Conservation (phyloP, 73 alveolate genomes). For the Tetrahymena thermophila region DNA sequence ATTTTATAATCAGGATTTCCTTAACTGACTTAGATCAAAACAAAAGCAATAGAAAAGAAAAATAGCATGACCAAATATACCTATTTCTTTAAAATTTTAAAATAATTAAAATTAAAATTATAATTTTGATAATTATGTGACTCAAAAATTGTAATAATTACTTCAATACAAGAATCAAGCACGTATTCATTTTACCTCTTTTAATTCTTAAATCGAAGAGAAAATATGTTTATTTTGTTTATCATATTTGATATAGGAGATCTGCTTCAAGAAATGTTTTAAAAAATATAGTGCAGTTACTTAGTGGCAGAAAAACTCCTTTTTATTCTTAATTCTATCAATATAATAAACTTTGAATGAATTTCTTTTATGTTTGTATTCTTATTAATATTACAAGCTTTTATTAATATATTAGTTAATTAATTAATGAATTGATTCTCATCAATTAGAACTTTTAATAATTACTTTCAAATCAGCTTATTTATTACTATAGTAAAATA, state of each 20-base stretch:
- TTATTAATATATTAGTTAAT: too few relatives aligned
- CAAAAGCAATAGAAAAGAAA: not conserved
- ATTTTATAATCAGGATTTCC: not conserved
- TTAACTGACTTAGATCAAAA: not conserved
- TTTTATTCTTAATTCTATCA: not conserved
- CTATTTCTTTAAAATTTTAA: not conserved
- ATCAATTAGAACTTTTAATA: too few relatives aligned
- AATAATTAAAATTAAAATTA: not conserved
- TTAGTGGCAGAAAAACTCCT: not conserved
- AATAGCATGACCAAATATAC: not conserved
- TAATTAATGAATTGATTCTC: too few relatives aligned
- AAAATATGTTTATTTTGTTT: not conserved
- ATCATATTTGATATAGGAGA: not conserved
- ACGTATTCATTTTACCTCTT: not conserved
- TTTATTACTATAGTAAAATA: too few relatives aligned
- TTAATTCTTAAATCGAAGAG: not conserved
- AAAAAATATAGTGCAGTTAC: not conserved
- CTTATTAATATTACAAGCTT: too few relatives aligned
- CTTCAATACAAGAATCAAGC: not conserved
- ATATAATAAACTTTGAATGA: not conserved
- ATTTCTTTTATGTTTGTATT: too few relatives aligned
- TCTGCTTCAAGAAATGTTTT: not conserved
- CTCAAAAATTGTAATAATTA: not conserved
- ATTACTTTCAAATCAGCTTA: too few relatives aligned
- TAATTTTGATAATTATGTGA: not conserved